Conservation (phyloP, 1,139 yeast species). For the Nakaseomyces uthaithaninus region DNA sequence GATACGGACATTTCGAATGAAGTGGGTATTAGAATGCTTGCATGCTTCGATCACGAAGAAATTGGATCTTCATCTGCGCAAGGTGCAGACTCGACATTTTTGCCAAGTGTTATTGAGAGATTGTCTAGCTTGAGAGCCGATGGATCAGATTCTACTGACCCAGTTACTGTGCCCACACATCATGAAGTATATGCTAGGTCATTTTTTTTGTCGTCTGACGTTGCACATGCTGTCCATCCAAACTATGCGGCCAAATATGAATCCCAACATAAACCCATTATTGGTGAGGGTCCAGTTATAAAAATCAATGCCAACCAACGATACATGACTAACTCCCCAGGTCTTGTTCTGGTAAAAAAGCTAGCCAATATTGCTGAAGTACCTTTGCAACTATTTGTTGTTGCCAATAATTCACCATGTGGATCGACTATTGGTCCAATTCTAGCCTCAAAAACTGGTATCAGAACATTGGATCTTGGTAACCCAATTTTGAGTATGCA, state of each 20-base stretch:
- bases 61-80: constrained; percentile 90
- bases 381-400: constrained; percentile 78
- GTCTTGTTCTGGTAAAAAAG: constrained; percentile 68
- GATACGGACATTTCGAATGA: constrained; percentile 38
- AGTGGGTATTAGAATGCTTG: constrained; percentile 57
- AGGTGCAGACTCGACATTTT: constrained; percentile 89
- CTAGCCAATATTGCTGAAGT: constrained; percentile 59
- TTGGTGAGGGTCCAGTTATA: constrained; percentile 87
- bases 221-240: constrained; percentile 97
- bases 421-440: constrained; percentile 97
- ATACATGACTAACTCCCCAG: constrained; percentile 88
- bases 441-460: constrained; percentile 78
- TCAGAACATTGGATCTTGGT: constrained; percentile 85
- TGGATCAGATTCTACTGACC: constrained; percentile 27
- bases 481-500: constrained; percentile 96
- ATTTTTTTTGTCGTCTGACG: constrained; percentile 84
- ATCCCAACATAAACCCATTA: constrained; percentile 62
- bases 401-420: constrained; percentile 85
- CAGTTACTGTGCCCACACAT: constrained; percentile 33
- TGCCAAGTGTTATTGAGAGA: constrained; percentile 69
- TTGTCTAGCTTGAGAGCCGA: constrained; percentile 45
- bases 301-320: constrained; percentile 93
- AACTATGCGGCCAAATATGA: constrained; percentile 76
- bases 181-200: constrained; percentile 71
- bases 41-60: constrained; percentile 92